Base-by-base conservation (phyloP, 2,329 filamentous ascomycete genomes). In the Aureobasidium subglaciale region DNA sequence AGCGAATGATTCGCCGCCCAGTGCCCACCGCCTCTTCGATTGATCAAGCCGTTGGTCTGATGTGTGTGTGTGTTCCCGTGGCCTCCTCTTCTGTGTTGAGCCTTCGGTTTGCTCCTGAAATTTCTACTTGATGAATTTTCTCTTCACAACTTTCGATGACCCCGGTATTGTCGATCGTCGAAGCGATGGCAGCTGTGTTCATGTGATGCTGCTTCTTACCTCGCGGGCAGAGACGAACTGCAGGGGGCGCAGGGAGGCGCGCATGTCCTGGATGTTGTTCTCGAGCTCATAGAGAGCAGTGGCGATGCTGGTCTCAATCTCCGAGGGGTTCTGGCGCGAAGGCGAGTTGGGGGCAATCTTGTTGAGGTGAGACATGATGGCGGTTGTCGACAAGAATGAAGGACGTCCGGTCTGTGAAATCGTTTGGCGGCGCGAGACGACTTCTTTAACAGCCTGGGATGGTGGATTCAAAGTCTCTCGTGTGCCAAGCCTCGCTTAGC, bases 201-300 rank as follows among this genome's bases (percentile, higher is more conserved):
- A 43, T 30, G 53, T 56, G 34, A 5, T 16, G 57, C 54, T 56
- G 37, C 35, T 55, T 85, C 90, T 90, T 87, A 99, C 93, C 92
- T 99, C 93, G 78, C 91, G 90, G 75, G 93, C 93, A 80, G 89
- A 95, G 76, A 95, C 89, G 79, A 99, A 91, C 85, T 99, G 93
- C 79, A 99, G 86, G 77, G 93, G 93, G 74, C 93, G 87, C 74
- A 99, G 87, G 69, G 90, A 87, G 72, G 84, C 84, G 88, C 92
- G 95, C 80, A 99, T 88, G 80, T 99, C 93, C 76, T 90, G 82
- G 73, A 93, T 96, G 86, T 96, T 96, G 82, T 86, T 91, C 90
- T 99, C 93, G 79, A 99, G 89, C 74, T 99, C 93, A 83, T 87
- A 95, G 66, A 99, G 89, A 80, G 93, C 93, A 79, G 86, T 88